These are phyloP conservation scores for Lachnellula subtilissima DNA, from an alignment of 2,329 filamentous ascomycete species.

Conservation along the genomic window DNA sequence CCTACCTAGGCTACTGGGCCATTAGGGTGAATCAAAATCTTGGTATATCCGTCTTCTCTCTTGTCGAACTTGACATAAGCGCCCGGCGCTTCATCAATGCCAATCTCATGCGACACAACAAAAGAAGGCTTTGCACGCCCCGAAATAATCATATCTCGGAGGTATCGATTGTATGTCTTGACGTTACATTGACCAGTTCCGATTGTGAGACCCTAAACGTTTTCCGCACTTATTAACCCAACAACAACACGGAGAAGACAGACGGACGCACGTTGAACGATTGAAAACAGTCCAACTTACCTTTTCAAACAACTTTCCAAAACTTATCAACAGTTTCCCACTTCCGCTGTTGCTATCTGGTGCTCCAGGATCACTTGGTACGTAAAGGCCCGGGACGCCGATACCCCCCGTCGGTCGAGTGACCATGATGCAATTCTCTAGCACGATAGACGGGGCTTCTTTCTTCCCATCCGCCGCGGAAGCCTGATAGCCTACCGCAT, in stretches of 20 bases:
- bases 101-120: conserved; percentile 60
- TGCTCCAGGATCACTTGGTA: conserved; percentile 52
- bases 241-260: neutral
- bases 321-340: conserved; percentile 59
- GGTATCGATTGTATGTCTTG: conserved; percentile 62
- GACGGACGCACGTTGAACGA: too few species aligned
- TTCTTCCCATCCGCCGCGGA: conserved; percentile 50
- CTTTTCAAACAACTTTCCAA: conserved; percentile 67
- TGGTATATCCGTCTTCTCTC: conserved; percentile 61
- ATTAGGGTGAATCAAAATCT: conserved; percentile 64
- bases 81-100: conserved; percentile 53
- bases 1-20: conserved; percentile 31
- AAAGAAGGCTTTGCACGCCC: conserved; percentile 63
- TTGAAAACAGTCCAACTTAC: conserved; percentile 30
- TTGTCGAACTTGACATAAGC: conserved; percentile 65
- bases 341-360: conserved; percentile 56
- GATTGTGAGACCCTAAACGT: conserved; percentile 48
- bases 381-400: conserved; percentile 32
- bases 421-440: conserved; percentile 29
- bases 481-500: conserved; percentile 63
- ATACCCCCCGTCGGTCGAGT: conserved; percentile 29
- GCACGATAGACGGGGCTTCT: conserved; percentile 53
- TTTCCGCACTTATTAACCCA: neutral
- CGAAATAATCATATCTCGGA: conserved; percentile 60
- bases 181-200: conserved; percentile 64